A percentile compares a stretch with the other conserved stretches of the same genome.
Conservation (phyloP, 371 early-diverging fungal species). For the Smittium culicis region DNA sequence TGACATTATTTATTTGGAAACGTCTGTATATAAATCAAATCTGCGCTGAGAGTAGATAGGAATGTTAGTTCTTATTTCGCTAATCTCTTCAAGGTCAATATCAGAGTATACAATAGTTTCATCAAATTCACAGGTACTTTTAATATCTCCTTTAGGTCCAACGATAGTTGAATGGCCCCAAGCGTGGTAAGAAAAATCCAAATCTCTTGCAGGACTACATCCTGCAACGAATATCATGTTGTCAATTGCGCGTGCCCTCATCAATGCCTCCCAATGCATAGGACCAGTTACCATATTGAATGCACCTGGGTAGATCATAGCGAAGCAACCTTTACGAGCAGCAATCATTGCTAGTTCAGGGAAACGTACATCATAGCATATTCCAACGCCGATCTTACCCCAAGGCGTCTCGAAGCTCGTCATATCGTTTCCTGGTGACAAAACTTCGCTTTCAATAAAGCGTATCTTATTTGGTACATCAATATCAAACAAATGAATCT, state of each 20-base stretch:
- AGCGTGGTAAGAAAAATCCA: constrained; percentile 60
- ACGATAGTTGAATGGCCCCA: constrained; percentile 92
- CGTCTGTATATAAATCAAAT: constrained; percentile 61
- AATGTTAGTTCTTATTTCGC: constrained; percentile 46
- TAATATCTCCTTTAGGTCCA: constrained; percentile 61
- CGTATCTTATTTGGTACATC: constrained; percentile 81
- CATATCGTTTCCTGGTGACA: constrained; percentile 55
- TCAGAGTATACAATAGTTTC: constrained; percentile 77
- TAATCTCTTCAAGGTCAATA: constrained; percentile 45
- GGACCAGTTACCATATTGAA: constrained; percentile 93
- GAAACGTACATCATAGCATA: constrained; percentile 93
- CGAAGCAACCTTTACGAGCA: constrained; percentile 61
- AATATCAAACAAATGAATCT: constrained; percentile 90
- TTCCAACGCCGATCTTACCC: constrained; percentile 80
- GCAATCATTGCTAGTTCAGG: constrained; percentile 91
- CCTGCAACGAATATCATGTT: constrained; percentile 48
- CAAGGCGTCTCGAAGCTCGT: constrained; percentile 66
- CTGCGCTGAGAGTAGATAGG: constrained; percentile 66
- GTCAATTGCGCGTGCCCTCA: constrained; percentile 42
- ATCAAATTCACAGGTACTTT: constrained; percentile 54
- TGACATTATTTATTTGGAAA: constrained; percentile 12
- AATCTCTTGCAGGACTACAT: constrained; percentile 86
- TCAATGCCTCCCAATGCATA: constrained; percentile 84
- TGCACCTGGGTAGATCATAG: constrained; percentile 94
- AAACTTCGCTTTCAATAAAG: constrained; percentile 78